These are phyloP conservation scores for Mortierella sp. DNA, from an alignment of 371 early-diverging fungal genomes.

Conservation along the genomic window DNA sequence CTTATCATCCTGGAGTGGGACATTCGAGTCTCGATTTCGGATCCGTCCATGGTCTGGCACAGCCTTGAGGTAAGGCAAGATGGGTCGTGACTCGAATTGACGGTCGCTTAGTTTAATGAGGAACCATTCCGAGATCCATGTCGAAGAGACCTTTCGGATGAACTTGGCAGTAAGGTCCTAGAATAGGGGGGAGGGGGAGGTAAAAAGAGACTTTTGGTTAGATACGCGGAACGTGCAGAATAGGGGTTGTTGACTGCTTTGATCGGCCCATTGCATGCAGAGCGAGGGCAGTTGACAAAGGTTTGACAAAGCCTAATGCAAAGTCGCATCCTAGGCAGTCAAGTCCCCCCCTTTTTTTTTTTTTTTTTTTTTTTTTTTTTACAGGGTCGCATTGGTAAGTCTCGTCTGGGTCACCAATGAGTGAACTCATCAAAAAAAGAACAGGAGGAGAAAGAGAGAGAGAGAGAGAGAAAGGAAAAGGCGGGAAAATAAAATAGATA, in stretches of 20 bases:
- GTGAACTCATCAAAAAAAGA: no score
- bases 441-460: no score
- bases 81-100: slow-evolving; percentile 28
- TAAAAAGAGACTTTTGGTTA: neutral
- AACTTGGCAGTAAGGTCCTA: slow-evolving; percentile 36
- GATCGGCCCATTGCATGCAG: no score
- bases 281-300: neutral
- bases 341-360: no score
- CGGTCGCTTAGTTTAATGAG: slow-evolving; percentile 20
- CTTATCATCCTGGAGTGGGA: slow-evolving; percentile 27
- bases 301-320: no score
- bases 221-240: neutral
- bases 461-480: neutral
- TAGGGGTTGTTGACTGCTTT: no score
- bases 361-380: no score
- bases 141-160: slow-evolving; percentile 30
- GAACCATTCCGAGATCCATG: slow-evolving; percentile 21
- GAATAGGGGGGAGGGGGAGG: neutral
- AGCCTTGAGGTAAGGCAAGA: slow-evolving; percentile 24
- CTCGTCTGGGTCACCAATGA: no score
- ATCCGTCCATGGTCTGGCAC: slow-evolving; percentile 17
- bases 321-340: no score
- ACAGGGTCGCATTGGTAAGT: no score
- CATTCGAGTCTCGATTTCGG: slow-evolving; percentile 21
- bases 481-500: neutral